Evolutionary conservation across 805 yeast genomes (phyloP).

Genomic region (Kuraishia piskuri): DNA sequence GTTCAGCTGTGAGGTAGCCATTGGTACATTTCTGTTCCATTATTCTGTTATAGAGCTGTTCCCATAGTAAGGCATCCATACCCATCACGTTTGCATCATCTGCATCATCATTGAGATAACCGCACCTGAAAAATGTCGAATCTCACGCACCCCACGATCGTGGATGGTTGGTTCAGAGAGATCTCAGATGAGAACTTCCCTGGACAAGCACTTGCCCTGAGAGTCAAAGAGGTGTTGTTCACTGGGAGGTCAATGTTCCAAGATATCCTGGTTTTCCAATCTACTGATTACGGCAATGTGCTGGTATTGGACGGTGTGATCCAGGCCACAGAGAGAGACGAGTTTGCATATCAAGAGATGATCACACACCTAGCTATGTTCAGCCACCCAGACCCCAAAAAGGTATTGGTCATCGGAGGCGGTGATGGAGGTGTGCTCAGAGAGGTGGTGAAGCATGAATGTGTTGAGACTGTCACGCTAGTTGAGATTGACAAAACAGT

Average conservation of each 20-base stretch:
- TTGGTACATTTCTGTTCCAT: neutral
- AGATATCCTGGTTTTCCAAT: slow-evolving; percentile 88
- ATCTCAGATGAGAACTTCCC: slow-evolving; percentile 97
- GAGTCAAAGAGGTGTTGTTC: slow-evolving; percentile 80
- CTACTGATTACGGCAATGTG: slow-evolving; percentile 91
- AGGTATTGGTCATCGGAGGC: slow-evolving; percentile 92
- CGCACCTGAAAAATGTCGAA: slow-evolving; percentile 10
- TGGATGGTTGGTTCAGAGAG: slow-evolving; percentile 97
- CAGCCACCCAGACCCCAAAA: slow-evolving; percentile 92
- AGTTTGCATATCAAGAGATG: slow-evolving; percentile 97
- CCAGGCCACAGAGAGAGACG: slow-evolving; percentile 96
- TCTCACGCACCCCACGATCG: slow-evolving; percentile 47
- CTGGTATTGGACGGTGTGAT: slow-evolving; percentile 90
- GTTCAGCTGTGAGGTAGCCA: too few species aligned
- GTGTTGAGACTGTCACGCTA: slow-evolving; percentile 80
- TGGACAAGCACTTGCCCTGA: slow-evolving; percentile 92
- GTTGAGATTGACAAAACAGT: slow-evolving; percentile 96
- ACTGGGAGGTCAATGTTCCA: slow-evolving; percentile 84
- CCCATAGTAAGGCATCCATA: neutral
- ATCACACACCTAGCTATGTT: slow-evolving; percentile 88
- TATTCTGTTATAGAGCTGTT: neutral
- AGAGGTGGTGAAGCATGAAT: slow-evolving; percentile 8
- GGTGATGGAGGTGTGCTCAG: slow-evolving; percentile 64
- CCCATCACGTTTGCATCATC: neutral
- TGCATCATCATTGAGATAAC: neutral